phyloP scores from a whole-genome alignment of 1,139 yeast genomes.

The Pneumocystis murina region DNA sequence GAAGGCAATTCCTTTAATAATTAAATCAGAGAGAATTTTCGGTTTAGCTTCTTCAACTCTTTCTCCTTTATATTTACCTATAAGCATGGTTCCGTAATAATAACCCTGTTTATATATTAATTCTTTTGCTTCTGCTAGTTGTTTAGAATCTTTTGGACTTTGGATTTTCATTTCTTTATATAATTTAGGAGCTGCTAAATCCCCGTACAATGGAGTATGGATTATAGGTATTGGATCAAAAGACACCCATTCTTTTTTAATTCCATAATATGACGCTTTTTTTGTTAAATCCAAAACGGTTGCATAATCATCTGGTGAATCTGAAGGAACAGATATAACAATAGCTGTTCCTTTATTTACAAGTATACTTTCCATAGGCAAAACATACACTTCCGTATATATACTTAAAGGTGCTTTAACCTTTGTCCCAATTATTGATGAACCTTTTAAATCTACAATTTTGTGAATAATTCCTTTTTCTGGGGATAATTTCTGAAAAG shows the following conservation, averaged over 20 bases:
- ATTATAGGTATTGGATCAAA: conserved; percentile 61
- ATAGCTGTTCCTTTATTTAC: conserved; percentile 97
- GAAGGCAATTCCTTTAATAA: conserved; percentile 67
- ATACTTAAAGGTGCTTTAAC: conserved; percentile 74
- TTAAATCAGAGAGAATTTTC: conserved; percentile 67
- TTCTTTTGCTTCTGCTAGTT: conserved; percentile 85
- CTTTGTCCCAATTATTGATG: conserved; percentile 65
- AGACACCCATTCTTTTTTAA: conserved; percentile 75
- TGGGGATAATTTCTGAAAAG: conserved; percentile 86
- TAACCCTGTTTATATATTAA: conserved; percentile 91
- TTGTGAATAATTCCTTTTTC: conserved; percentile 64
- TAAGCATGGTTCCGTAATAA: conserved; percentile 70
- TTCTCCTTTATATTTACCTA: conserved; percentile 76
- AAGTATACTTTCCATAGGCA: conserved; percentile 95
- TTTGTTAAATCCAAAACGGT: conserved; percentile 70
- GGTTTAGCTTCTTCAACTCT: conserved; percentile 85
- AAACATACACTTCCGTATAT: conserved; percentile 56
- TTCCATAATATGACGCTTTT: conserved; percentile 82
- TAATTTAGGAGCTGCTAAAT: conserved; percentile 69
- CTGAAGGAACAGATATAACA: conserved; percentile 96
- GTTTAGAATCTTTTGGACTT: conserved; percentile 82
- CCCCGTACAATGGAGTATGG: conserved; percentile 74
- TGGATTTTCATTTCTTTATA: conserved; percentile 80
- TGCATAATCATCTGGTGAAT: conserved; percentile 92
- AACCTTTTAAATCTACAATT: conserved; percentile 48